A percentile compares a stretch with the other conserved stretches of the same genome.
phyloP scores from a whole-genome alignment of 2,329 filamentous ascomycete genomes.

The Fusarium sp. region DNA sequence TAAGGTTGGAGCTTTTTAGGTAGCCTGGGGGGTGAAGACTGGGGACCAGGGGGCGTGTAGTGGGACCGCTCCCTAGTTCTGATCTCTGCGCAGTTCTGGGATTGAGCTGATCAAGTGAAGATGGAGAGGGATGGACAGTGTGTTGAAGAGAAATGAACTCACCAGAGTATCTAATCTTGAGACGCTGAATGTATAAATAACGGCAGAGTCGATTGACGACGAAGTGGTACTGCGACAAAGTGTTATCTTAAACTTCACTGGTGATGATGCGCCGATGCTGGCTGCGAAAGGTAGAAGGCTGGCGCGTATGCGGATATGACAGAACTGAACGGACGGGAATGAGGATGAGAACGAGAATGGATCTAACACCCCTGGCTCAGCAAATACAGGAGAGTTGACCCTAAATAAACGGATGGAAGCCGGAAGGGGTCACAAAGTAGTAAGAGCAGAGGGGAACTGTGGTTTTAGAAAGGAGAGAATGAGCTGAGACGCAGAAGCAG shows the following conservation, averaged over 20 bases:
- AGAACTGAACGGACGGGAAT: conserved; percentile 1
- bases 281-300: conserved; percentile 12
- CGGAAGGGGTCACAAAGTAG: conserved; percentile 15
- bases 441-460: conserved; percentile 10
- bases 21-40: conserved; percentile 25
- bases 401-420: conserved; percentile 29
- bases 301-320: conserved; percentile 16
- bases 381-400: conserved; percentile 18
- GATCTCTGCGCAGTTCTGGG: conserved; percentile 1
- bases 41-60: conserved; percentile 31
- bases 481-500: conserved; percentile 25
- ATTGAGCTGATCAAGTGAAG: conserved; percentile 18
- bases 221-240: background rate
- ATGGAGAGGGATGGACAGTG: background rate
- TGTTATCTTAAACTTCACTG: background rate
- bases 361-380: conserved; percentile 16
- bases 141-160: background rate
- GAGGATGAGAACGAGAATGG: conserved; percentile 7
- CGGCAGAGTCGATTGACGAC: background rate
- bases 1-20: conserved; percentile 27
- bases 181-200: too few species aligned
- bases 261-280: conserved; percentile 16
- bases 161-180: background rate
- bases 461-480: conserved; percentile 22
- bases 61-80: background rate